A percentile compares a stretch with the other conserved stretches of the same genome.
These are phyloP conservation scores for Zasmidium citrigriseum DNA, from an alignment of 2,329 filamentous ascomycete species.

Conservation along the genomic window DNA sequence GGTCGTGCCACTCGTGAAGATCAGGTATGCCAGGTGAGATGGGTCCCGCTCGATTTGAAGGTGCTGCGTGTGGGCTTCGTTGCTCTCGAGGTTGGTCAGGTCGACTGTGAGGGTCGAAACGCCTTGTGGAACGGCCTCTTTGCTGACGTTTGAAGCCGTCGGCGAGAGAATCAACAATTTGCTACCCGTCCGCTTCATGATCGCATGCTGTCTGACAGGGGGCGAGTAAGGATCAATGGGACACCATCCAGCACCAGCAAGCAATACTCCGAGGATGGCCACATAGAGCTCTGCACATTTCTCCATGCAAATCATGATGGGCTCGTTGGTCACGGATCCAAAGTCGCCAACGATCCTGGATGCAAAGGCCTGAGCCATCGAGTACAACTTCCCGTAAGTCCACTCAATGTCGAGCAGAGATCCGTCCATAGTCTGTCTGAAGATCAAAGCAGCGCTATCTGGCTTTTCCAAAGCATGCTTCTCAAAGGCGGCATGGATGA, in stretches of 20 bases:
- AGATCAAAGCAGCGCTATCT: slow-evolving; percentile 61
- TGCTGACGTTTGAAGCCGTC: slow-evolving; percentile 4
- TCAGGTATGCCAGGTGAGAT: slow-evolving; percentile 63
- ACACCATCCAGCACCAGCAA: slow-evolving; percentile 73
- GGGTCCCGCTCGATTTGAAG: slow-evolving; percentile 7
- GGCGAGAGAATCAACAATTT: slow-evolving; percentile 6
- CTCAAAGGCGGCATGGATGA: slow-evolving; percentile 48
- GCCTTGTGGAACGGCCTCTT: slow-evolving; percentile 5
- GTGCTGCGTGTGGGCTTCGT: neutral
- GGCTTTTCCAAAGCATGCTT: slow-evolving; percentile 50
- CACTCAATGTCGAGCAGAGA: slow-evolving; percentile 42
- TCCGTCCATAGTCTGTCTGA: slow-evolving; percentile 51
- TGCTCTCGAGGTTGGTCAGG: neutral
- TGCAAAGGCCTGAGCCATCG: slow-evolving; percentile 55
- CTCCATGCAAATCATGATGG: slow-evolving; percentile 71
- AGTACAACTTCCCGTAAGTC: slow-evolving; percentile 66
- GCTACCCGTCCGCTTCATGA: slow-evolving; percentile 16
- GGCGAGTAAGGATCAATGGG: slow-evolving; percentile 55
- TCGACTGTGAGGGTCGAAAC: slow-evolving; percentile 10
- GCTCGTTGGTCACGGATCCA: slow-evolving; percentile 38
- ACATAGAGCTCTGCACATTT: slow-evolving; percentile 72
- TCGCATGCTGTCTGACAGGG: slow-evolving; percentile 15
- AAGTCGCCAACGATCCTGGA: slow-evolving; percentile 48
- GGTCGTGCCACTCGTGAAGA: slow-evolving; percentile 43
- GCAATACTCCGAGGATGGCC: slow-evolving; percentile 70